Base-by-base conservation (phyloP, 1,284 basidiomycete species). In the Serendipita sp. region DNA sequence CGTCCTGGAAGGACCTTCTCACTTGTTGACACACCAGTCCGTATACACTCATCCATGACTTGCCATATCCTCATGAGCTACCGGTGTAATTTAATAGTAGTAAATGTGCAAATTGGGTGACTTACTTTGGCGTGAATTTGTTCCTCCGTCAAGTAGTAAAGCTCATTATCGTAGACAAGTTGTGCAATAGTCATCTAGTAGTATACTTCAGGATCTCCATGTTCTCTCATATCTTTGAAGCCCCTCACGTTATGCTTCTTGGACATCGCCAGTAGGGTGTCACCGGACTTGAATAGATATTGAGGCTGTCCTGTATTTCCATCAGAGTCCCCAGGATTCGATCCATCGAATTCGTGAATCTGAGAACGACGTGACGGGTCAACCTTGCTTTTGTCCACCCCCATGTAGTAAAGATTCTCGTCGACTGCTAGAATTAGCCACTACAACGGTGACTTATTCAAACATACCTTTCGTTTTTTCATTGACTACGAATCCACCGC, bases 371-470 rank as follows among this genome's bases (percentile, higher is more conserved):
- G 82, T 30, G 87, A 85, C 22, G 82, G 82, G 62, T 88, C 85
- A 3, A 94, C 93, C 10, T 79, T 78, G 60, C 78, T 76, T 71
- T 93, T 90, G 70, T 93, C 83, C n/a, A 94, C 88, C n/a, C 91
- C 85, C 72, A 93, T 93, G 79, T 97, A 97, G 72, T 92, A 97
- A 67, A 97, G 72, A 72, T 98, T 97, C 75, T 98, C 94, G 69
- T 92, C 87, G 68, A 89, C 85, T 89, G 53, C 13, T 15, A 6
- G 44, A 32, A 64, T n/a, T 26, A 60, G 22, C 45, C 30, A 17
- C 8, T 10, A 34, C 22, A 32, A 17, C 44, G 17, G 53, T 26
- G 26, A 22, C 32, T 26, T 22, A 49, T 30, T 4, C 47, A 17
- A 34, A 58, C 66, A 12, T 45, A 82, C 87, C 84, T 77, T 91